Conservation (phyloP, 768 basidiomycete genomes). For the Boletellus ananiceps region DNA sequence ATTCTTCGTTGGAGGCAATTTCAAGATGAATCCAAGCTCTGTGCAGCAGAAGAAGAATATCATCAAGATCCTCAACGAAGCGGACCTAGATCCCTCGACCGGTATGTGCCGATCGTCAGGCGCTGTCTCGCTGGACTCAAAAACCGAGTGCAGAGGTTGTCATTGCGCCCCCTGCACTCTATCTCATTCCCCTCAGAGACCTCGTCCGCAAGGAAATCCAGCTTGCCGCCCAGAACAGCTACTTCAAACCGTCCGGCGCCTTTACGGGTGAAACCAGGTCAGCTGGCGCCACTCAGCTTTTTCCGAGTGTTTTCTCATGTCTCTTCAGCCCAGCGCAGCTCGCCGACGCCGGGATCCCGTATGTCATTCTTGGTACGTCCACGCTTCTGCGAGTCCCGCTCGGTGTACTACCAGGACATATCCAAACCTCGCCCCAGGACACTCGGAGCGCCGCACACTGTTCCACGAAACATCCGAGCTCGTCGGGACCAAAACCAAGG, state of each 20-base stretch:
- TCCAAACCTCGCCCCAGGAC: constrained; percentile 48
- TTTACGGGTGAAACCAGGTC: constrained; percentile 97
- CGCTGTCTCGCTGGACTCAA: constrained; percentile 6
- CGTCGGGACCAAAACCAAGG: constrained; percentile 83
- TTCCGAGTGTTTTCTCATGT: not conserved
- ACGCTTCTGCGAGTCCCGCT: too few relatives aligned
- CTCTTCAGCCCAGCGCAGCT: constrained; percentile 70
- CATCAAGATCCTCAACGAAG: constrained; percentile 68
- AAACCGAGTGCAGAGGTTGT: constrained; percentile 67
- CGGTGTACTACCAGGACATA: not conserved
- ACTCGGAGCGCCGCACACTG: constrained; percentile 92
- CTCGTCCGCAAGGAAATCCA: constrained; percentile 61
- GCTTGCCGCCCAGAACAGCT: constrained; percentile 89
- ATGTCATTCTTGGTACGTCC: constrained; percentile 79
- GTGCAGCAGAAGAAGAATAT: constrained; percentile 61
- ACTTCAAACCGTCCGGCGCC: constrained; percentile 79
- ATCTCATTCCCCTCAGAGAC: constrained; percentile 70
- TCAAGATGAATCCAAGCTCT: constrained; percentile 91
- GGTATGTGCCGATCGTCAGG: constrained; percentile 40
- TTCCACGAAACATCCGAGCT: constrained; percentile 85
- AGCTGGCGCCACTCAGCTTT: constrained; percentile 1
- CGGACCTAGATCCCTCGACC: constrained; percentile 68
- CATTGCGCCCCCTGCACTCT: constrained; percentile 86
- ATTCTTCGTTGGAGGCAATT: constrained; percentile 97
- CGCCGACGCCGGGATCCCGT: constrained; percentile 79